Percentiles rank a stretch among this genome's conserved stretches.
These are phyloP conservation scores for Camelina laxa DNA, from an alignment of 345 rosid genomes.

Conservation along the genomic window DNA sequence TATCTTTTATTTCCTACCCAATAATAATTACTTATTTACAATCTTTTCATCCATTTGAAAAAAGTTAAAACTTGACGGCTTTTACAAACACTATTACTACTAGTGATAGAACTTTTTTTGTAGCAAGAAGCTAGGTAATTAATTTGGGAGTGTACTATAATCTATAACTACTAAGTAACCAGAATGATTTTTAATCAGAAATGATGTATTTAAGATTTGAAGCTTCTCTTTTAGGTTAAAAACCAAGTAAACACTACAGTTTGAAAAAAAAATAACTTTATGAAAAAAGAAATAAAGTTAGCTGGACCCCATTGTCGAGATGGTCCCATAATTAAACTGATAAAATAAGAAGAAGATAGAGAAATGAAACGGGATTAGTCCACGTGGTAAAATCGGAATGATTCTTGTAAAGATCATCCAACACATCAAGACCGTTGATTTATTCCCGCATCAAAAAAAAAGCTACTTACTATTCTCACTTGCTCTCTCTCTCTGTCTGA, in stretches of 20 bases:
- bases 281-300: neutral
- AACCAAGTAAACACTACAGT: neutral
- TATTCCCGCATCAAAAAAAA: constrained; percentile 20
- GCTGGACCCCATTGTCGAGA: constrained; percentile 26
- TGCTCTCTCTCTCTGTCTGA: neutral
- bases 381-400: constrained; percentile 30
- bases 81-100: neutral
- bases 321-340: constrained; percentile 37
- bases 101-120: neutral
- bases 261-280: neutral
- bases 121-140: neutral
- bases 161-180: neutral
- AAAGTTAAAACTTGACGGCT: constrained; percentile 3
- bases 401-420: neutral
- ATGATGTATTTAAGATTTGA: neutral
- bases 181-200: neutral
- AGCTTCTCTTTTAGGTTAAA: neutral
- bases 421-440: constrained; percentile 35
- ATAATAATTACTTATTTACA: neutral
- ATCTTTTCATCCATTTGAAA: neutral
- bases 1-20: constrained; percentile 3
- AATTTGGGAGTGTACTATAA: neutral
- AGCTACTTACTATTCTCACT: neutral
- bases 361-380: constrained; percentile 23
- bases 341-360: neutral